Evolutionary conservation across 176 grass and related monocot species (phyloP), one percentile per base, ranked within the genome.

Genomic region (Cocos nucifera): DNA sequence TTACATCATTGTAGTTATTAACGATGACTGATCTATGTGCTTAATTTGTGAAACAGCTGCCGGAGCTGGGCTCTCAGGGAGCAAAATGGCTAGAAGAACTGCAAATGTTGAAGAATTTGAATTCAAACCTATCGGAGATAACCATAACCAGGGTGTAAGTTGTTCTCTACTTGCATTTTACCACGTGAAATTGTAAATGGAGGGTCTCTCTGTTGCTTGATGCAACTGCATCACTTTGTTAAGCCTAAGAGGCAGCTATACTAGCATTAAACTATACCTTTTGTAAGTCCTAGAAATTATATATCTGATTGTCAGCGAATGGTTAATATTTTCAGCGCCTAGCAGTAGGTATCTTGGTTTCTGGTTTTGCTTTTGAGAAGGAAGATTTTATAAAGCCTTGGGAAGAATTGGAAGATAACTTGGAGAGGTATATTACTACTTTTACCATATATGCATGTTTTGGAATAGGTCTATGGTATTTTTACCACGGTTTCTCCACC

Each of bases 141-240:
- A 92, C 26, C 93, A 98, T 85, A 86, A 62, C 79, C 87, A 92
- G 84, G 93, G 87, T 71, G 93, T 98, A 82, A 83, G 93, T 98
- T 72, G 61, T 75, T 57, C 54, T 22, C 56, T 44, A 39, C 21
- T 49, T 62, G 58, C 49, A 55, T 57, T 67, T 53, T 55, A 15
- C 18, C 10, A 44, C 29, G 6, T 57, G 1, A 30, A 48, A 54
- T 58, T 66, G 26, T 60, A 56, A 57, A 28, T 30, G 39, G 54
- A 50, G 21, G 50, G 29, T 17, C 24, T 30, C 53, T 26, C 78
- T 17, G 62, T 57, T 59, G 70, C 50, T 80, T 56, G 9, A 44
- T 44, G 68, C 23, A 51, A 21, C 52, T 84, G 5, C 69, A 51
- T 54, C 17, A 2, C 35, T 44, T 44, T 69, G 27, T 64, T 24